These are phyloP conservation scores for Fusarium sp. DNA, from an alignment of 2,329 filamentous ascomycete genomes.

Conservation along the genomic window DNA sequence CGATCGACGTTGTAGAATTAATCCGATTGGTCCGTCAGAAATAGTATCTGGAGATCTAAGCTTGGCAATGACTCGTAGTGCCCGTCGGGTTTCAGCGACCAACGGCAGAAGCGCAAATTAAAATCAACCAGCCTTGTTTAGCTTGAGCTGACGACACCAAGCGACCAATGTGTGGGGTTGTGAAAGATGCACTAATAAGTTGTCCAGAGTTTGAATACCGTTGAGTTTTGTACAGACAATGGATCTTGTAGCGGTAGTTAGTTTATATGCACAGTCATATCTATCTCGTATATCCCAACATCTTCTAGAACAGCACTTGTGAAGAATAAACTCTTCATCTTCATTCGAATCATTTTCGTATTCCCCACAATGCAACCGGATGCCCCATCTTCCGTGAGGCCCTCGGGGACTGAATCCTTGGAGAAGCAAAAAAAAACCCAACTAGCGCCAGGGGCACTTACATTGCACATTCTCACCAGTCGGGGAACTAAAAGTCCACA, in stretches of 20 bases:
- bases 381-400: background rate
- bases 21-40: background rate
- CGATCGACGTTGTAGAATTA: background rate
- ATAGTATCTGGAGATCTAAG: background rate
- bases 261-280: background rate
- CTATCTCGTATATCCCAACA: background rate
- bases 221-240: conserved; percentile 6
- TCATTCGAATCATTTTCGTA: background rate
- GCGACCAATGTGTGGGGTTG: background rate
- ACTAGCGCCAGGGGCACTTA: conserved; percentile 6
- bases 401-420: background rate
- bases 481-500: background rate
- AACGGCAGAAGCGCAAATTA: background rate
- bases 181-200: background rate
- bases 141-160: background rate
- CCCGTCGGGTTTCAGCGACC: background rate
- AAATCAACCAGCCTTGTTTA: background rate
- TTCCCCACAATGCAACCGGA: background rate
- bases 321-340: background rate
- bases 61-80: conserved; percentile 2
- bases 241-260: background rate
- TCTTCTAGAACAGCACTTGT: background rate
- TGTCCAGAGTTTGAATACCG: background rate
- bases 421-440: background rate
- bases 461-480: background rate